A percentile compares a stretch with the other conserved stretches of the same genome.
phyloP scores from a whole-genome alignment of 768 basidiomycete genomes.

The Termitomyces sp. region DNA sequence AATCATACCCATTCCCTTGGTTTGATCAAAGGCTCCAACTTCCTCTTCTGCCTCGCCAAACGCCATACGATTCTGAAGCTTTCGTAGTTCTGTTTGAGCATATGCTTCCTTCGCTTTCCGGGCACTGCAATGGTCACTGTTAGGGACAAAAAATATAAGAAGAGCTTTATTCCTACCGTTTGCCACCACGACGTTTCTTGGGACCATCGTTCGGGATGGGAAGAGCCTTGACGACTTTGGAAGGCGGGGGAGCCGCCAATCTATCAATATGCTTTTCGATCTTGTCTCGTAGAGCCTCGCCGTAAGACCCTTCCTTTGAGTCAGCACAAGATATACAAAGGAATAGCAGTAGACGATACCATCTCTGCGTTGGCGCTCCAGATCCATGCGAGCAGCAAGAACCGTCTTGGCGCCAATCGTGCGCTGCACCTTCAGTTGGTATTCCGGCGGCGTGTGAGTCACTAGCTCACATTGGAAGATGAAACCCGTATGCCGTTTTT shows the following conservation, averaged over 20 bases:
- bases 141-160: slow-evolving; percentile 1
- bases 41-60: slow-evolving; percentile 97
- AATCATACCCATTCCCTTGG: slow-evolving; percentile 98
- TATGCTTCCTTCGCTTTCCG: slow-evolving; percentile 99
- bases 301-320: slow-evolving; percentile 62
- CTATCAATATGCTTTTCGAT: slow-evolving; percentile 93
- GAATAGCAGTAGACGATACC: slow-evolving; percentile 42
- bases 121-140: slow-evolving; percentile 52
- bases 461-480: slow-evolving; percentile 93
- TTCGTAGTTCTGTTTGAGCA: slow-evolving; percentile 93
- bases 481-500: slow-evolving; percentile 93
- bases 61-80: slow-evolving; percentile 94
- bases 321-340: neutral
- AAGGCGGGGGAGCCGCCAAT: slow-evolving; percentile 90
- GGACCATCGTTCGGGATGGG: slow-evolving; percentile 94
- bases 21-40: slow-evolving; percentile 94
- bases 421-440: slow-evolving; percentile 88
- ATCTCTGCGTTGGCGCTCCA: slow-evolving; percentile 80
- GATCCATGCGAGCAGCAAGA: slow-evolving; percentile 89
- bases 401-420: slow-evolving; percentile 92
- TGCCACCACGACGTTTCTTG: slow-evolving; percentile 94
- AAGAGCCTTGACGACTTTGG: slow-evolving; percentile 89
- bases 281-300: slow-evolving; percentile 75
- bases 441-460: slow-evolving; percentile 81
- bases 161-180: slow-evolving; percentile 55